Base-by-base conservation (phyloP, 352 stramenopile species). In the Globisporangium paddicum region DNA sequence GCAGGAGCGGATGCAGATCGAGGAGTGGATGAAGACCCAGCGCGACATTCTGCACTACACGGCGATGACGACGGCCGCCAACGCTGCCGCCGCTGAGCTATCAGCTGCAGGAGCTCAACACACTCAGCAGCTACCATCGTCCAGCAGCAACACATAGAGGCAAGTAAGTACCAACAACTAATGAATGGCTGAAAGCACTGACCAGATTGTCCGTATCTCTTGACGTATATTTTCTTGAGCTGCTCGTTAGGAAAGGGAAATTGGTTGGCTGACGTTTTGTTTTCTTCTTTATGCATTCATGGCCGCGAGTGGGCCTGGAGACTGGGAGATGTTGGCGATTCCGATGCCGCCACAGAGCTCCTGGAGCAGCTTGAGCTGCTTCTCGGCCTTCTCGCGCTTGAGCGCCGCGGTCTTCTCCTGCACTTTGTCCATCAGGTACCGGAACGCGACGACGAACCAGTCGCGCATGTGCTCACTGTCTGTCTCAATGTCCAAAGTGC, bases 401-500 rank as follows among this genome's bases (percentile, higher is more conserved):
- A 90, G 73, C 19, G 83, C 82, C 0, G 79, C 79, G 1, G 79
- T 90, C 42, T 91, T 91, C 66, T 94, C 85, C 53, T 88, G 77
- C 42, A 94, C 83, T 52, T 94, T 94, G 62, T 94, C 80, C 49
- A 92, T 69, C 46, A 94, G 56, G 61, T 94, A 94, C 14, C 82
- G 73, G 56, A 94, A 91, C n/a, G 85, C 85, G 21, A 94, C 79
- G 16, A 91, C 85, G 53, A 90, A 90, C 82, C 83, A 94, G 73
- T 94, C 85, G 30, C 85, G 82, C 62, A 87, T 71, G 32, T 79
- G 64, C 60, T 94, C 85, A 53, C 72, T 89, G 35, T 76, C 35
- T 0, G 78, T 83, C 58, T 94, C 77, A 19, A 94, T 86, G 65
- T 94, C 85, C 3, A 94, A 69, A 18, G 85, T 86, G 1, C 85